Conservation (phyloP, 352 stramenopile species). For the Plasmopara halstedii region DNA sequence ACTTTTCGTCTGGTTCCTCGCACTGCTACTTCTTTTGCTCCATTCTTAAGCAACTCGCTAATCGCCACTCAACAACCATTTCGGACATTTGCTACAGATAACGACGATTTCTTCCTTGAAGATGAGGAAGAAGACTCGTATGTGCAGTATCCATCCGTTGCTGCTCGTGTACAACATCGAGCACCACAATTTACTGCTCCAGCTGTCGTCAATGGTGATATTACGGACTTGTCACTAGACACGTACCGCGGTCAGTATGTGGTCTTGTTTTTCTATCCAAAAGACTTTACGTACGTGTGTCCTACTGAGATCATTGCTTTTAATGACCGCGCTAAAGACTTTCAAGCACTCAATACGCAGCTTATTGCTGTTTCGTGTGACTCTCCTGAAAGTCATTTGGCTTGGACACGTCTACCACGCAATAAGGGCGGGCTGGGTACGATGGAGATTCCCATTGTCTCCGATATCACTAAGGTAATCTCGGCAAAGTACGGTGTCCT, state of each 20-base stretch:
- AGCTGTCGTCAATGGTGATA: slow-evolving; percentile 78
- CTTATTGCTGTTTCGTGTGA: slow-evolving; percentile 86
- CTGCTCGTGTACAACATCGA: slow-evolving; percentile 46
- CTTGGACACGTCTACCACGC: slow-evolving; percentile 81
- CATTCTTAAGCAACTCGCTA: slow-evolving; percentile 5
- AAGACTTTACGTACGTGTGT: slow-evolving; percentile 88
- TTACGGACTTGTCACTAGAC: slow-evolving; percentile 72
- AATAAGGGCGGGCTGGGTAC: slow-evolving; percentile 89
- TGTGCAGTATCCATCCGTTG: slow-evolving; percentile 69
- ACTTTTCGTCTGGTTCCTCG: slow-evolving; percentile 8
- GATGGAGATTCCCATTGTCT: slow-evolving; percentile 91
- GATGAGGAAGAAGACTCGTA: slow-evolving; percentile 67
- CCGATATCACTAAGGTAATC: slow-evolving; percentile 91
- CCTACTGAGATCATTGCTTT: slow-evolving; percentile 90
- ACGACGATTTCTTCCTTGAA: slow-evolving; percentile 54
- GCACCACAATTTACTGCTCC: slow-evolving; percentile 71
- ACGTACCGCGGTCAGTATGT: slow-evolving; percentile 86
- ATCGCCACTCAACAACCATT: background rate
- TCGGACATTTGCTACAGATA: slow-evolving; percentile 43
- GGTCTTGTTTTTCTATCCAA: slow-evolving; percentile 89
- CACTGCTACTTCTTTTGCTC: slow-evolving; percentile 9
- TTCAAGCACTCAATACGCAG: slow-evolving; percentile 82
- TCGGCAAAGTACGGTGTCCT: slow-evolving; percentile 88
- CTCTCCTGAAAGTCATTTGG: slow-evolving; percentile 87
- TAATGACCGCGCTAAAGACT: slow-evolving; percentile 77